phyloP scores from a whole-genome alignment of 2,329 filamentous ascomycete genomes.

The Nannizzia gypsea region DNA sequence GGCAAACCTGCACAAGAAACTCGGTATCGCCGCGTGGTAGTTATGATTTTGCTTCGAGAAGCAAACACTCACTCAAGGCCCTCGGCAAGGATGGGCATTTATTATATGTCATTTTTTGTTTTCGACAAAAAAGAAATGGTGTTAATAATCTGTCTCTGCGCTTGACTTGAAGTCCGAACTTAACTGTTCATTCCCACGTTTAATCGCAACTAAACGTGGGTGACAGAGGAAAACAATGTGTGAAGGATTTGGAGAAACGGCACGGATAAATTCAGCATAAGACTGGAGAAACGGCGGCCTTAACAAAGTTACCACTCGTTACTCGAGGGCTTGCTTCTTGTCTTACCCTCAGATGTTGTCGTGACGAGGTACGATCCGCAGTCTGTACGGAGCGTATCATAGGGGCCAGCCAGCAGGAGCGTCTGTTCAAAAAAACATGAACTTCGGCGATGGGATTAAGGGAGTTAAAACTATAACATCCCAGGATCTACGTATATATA shows the following conservation, averaged over 20 bases:
- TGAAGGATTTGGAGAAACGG: background rate
- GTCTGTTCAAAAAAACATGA: background rate
- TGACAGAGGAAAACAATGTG: background rate
- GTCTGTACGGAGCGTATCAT: background rate
- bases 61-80: background rate
- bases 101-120: background rate
- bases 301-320: background rate
- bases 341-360: background rate
- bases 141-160: background rate
- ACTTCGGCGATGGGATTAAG: background rate
- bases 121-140: background rate
- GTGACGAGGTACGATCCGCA: background rate
- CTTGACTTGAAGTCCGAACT: background rate
- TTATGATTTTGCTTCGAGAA: background rate
- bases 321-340: background rate
- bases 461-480: background rate
- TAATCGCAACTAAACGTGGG: background rate
- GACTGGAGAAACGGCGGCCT: background rate
- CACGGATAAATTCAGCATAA: background rate
- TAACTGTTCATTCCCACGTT: background rate
- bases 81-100: background rate
- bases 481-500: slow-evolving; percentile 2
- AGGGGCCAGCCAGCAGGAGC: background rate
- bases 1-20: background rate
- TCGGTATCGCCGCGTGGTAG: background rate